Base-by-base conservation (phyloP, 768 basidiomycete genomes). In the Suillus hirtellus region DNA sequence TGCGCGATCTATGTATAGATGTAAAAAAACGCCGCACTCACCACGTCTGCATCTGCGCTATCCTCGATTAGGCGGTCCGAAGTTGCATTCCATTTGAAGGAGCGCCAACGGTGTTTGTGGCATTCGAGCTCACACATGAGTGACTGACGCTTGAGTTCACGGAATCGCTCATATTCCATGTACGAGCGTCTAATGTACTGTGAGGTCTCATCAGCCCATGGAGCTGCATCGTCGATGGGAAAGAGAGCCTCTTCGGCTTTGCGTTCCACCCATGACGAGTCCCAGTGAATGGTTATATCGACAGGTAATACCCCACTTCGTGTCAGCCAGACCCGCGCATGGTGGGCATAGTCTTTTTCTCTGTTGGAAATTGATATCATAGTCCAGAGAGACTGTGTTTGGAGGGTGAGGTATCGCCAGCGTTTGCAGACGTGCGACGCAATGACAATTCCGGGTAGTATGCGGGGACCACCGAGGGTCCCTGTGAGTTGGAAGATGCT, bases 361-460 rank as follows among this genome's bases (percentile, higher is more conserved):
- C 17, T 42, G 31, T 59, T 62, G 14, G 61, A 62, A 31, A 62
- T 62, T 21, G 50, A 62, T 1, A 64, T 34, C 19, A 14, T 38
- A n/a, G 61, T 64, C 89, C 89, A 90, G 53, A 90, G 72, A 5
- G 77, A 67, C 5, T 87, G 86, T 1, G 85, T 87, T 46, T 77
- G 80, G 27, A 89, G 75, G 15, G 86, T 82, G 19, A 87, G 75
- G 40, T 79, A 72, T 35, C 88, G 78, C 87, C 88, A 90, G 43
- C 71, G 67, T 38, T 78, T 75, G 73, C 86, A 89, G 55, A 88
- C 84, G 64, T 88, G 87, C 8, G 88, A 88, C 34, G 87, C 77
- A 24, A 73, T 42, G 38, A 58, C 55, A 17, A 58, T 40, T 27
- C 55, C 55, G 6, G 55, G 55, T 17, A 58, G 38, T 27, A 11